Percentiles rank a stretch among this genome's conserved stretches.
Evolutionary conservation across 495 filamentous ascomycete species (phyloP).

Genomic region (Choiromyces venosus): DNA sequence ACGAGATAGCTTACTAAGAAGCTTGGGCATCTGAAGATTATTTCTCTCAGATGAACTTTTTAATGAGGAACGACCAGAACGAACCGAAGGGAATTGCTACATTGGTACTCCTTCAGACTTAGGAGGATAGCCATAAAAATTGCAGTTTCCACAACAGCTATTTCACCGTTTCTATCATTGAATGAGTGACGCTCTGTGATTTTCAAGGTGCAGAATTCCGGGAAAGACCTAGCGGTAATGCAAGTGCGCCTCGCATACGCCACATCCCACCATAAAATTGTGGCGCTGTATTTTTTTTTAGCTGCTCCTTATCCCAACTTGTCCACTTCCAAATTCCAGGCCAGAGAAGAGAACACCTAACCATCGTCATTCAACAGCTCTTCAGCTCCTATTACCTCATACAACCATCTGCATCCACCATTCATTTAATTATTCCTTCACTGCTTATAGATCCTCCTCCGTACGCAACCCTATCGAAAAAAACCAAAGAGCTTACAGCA

Average conservation of each 20-base stretch:
- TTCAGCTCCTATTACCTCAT: slow-evolving; percentile 13
- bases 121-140: neutral
- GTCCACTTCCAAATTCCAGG: slow-evolving; percentile 22
- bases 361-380: slow-evolving; percentile 20
- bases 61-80: neutral
- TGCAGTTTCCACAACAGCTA: neutral
- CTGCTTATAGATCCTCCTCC: slow-evolving; percentile 12
- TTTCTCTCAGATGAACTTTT: neutral
- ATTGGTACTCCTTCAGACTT: neutral
- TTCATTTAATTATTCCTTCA: slow-evolving; percentile 4
- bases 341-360: slow-evolving; percentile 31
- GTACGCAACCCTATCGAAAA: slow-evolving; percentile 19
- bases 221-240: neutral
- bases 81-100: neutral
- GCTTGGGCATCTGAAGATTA: neutral
- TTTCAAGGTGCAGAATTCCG: neutral
- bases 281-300: slow-evolving; percentile 31
- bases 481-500: neutral
- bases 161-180: neutral
- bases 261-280: neutral
- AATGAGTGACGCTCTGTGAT: neutral
- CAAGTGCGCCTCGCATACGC: neutral
- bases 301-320: slow-evolving; percentile 31
- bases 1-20: neutral
- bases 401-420: slow-evolving; percentile 16